Conservation (phyloP, 371 early-diverging fungal species). For the Mucor piriformis region DNA sequence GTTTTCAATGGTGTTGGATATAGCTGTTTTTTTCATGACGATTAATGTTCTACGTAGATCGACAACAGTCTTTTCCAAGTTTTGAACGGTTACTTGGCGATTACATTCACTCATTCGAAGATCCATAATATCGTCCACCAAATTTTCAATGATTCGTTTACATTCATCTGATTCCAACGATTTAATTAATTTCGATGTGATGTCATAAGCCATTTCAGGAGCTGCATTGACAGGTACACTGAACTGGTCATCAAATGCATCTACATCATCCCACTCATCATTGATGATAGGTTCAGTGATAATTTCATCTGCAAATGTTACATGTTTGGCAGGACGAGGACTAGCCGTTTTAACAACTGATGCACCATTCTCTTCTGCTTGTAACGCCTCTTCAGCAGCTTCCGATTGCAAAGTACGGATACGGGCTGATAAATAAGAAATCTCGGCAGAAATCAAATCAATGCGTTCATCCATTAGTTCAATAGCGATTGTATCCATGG, state of each 20-base stretch:
- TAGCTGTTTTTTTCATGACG: constrained; percentile 77
- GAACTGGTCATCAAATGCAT: constrained; percentile 58
- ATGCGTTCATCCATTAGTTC: constrained; percentile 80
- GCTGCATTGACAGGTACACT: constrained; percentile 54
- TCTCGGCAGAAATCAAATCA: constrained; percentile 76
- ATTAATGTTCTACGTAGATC: constrained; percentile 75
- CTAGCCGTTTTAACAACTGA: constrained; percentile 4
- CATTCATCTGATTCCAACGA: constrained; percentile 72
- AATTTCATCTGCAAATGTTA: constrained; percentile 55
- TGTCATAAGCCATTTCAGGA: constrained; percentile 63
- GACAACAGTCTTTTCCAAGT: constrained; percentile 70
- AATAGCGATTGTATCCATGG: constrained; percentile 48
- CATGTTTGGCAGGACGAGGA: constrained; percentile 40
- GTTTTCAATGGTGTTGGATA: constrained; percentile 72
- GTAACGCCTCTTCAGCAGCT: constrained; percentile 44
- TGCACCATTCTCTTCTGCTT: constrained; percentile 53
- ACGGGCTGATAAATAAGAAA: constrained; percentile 68
- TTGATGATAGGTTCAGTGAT: constrained; percentile 22
- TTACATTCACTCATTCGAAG: constrained; percentile 65
- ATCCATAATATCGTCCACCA: constrained; percentile 82
- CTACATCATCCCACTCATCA: constrained; percentile 51
- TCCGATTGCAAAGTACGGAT: constrained; percentile 66
- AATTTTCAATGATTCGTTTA: constrained; percentile 66
- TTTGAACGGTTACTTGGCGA: constrained; percentile 57
- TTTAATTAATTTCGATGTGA: constrained; percentile 65